A percentile compares a stretch with the other conserved stretches of the same genome.
phyloP scores from a whole-genome alignment of 257 asterid species.

The Solanum appendiculatum region DNA sequence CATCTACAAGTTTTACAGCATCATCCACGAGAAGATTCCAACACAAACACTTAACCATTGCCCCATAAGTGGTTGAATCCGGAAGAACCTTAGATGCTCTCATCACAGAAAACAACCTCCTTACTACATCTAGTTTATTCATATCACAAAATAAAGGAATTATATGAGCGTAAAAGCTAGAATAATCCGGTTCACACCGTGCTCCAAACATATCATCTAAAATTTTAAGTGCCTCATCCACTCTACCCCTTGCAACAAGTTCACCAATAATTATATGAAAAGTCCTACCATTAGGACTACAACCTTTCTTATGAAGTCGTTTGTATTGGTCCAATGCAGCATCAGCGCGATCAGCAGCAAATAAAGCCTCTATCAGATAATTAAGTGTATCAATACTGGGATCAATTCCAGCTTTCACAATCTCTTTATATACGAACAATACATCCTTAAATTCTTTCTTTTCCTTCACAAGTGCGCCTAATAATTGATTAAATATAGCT shows the following conservation, averaged over 20 bases:
- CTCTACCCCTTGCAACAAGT: conserved; percentile 41
- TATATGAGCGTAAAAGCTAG: conserved; percentile 31
- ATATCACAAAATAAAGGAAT: conserved; percentile 47
- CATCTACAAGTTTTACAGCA: conserved; percentile 43
- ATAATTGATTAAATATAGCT: conserved; percentile 32
- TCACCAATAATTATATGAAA: conserved; percentile 55
- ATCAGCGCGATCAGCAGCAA: conserved; percentile 54
- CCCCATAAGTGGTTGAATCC: conserved; percentile 30
- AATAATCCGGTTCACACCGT: conserved; percentile 35
- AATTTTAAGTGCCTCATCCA: conserved; percentile 40
- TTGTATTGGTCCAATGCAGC: conserved; percentile 57
- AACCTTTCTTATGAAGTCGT: conserved; percentile 66
- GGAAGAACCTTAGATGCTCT: conserved; percentile 39
- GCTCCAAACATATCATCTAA: conserved; percentile 47
- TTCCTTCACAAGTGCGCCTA: conserved; percentile 49
- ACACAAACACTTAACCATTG: conserved; percentile 52
- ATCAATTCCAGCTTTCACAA: conserved; percentile 60
- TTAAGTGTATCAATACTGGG: conserved; percentile 63
- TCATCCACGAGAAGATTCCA: conserved; percentile 46
- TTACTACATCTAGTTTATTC: conserved; percentile 32
- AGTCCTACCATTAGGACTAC: conserved; percentile 56
- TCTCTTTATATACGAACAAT: conserved; percentile 73
- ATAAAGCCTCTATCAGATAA: conserved; percentile 61
- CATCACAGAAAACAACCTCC: conserved; percentile 46
- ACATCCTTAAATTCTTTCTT: conserved; percentile 64